Base-by-base conservation (phyloP, 1,284 basidiomycete genomes). In the Fistulinella cinereoalba region DNA sequence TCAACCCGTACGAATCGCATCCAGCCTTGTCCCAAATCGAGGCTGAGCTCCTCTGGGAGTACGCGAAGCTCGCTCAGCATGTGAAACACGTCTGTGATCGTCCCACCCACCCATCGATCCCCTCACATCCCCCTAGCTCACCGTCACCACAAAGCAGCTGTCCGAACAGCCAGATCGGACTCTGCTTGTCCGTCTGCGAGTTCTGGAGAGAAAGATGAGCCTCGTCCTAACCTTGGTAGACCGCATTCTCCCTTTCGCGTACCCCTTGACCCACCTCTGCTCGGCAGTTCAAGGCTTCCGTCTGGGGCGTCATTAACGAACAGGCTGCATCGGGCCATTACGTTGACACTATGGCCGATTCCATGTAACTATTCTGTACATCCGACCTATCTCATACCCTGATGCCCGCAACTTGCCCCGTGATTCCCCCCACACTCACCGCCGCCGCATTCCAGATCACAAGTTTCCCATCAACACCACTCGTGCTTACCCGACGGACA, bases 151-250 rank as follows among this genome's bases (percentile, higher is more conserved):
- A 36, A 80, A 77, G 46, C 68, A 70, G 39, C 70, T 89, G 50
- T 74, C 75, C 44, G 84, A 84, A 52, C 79, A 76, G 50, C 91
- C 83, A 31, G 94, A 91, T 66, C 80, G 81, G 56, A 71, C 68
- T 43, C 76, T 97, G 56, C 71, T 98, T n/a, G 76, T 77, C 34
- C 83, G 88, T 46, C 67, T 99, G 33, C 77, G 95, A 33, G 77
- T 83, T 2, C 72, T 98, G 37, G 96, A 98, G 66, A 83, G 88
- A 63, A 97, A 97, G 69, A 95, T 98, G 88, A 92, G 92, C 6
- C 76, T 99, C 31, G 92, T 96, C 0, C 70, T 95, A 60, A 96
- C 93, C 0, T 67, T 95, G 69, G 92, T 74, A 19, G 47, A 10
- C 15, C 29, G 40, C 42, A 15, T 15, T 11, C 6, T 1, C 9